A percentile compares a stretch with the other conserved stretches of the same genome.
These are phyloP conservation scores for Plasmodium cynomolgi DNA, from an alignment of 169 alveolate species.

Conservation along the genomic window DNA sequence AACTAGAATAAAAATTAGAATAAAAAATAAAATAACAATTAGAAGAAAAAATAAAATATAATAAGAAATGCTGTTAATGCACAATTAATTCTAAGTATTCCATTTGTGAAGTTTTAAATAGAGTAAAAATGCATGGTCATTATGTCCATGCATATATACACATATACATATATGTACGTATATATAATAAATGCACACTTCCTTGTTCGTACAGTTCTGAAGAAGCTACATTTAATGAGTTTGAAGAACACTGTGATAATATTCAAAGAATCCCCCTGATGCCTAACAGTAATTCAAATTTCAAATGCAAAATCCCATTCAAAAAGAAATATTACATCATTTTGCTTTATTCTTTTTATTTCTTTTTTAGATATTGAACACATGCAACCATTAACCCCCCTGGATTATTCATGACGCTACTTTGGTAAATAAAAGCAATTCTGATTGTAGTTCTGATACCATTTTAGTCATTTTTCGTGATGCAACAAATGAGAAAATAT, in stretches of 20 bases:
- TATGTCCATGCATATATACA: neutral
- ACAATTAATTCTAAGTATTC: neutral
- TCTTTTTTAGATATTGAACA: neutral
- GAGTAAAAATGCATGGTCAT: neutral
- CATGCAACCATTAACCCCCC: neutral
- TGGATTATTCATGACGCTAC: neutral
- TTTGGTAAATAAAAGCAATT: neutral
- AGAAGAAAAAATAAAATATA: neutral
- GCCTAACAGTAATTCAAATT: neutral
- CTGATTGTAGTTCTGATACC: neutral
- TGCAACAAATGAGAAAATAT: neutral
- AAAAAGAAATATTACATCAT: neutral
- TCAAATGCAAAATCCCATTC: neutral
- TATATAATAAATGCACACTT: neutral
- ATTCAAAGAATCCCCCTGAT: neutral
- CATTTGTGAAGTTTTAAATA: neutral
- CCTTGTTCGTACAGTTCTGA: neutral
- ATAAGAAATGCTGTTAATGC: neutral
- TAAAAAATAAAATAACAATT: no score
- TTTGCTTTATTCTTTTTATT: neutral
- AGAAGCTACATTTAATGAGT: constrained; percentile 1
- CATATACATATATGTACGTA: neutral
- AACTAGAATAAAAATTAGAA: no score
- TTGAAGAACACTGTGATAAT: neutral
- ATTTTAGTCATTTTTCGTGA: neutral